Evolutionary conservation across 306 rosid genomes (phyloP).

Genomic region (Trifolium repens): DNA sequence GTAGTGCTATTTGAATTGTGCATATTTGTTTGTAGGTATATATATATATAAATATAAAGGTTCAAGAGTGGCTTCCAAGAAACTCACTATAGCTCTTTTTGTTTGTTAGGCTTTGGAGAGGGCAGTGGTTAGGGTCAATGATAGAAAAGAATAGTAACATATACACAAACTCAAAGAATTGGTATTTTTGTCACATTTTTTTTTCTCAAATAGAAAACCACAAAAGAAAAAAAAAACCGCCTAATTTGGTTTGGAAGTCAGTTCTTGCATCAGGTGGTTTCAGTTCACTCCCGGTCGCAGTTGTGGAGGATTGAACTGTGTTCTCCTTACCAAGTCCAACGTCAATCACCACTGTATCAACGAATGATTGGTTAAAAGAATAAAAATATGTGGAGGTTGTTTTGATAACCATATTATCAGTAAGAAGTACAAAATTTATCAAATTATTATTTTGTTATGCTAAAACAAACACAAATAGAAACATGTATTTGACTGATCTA

Average conservation of each 20-base stretch:
- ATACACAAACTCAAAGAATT: conserved; percentile 34
- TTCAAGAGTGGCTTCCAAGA: conserved; percentile 86
- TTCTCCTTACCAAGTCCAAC: too few species aligned
- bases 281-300: too few species aligned
- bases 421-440: too few species aligned
- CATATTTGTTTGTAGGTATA: conserved; percentile 14
- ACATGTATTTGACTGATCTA: not conserved
- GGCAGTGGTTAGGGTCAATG: conserved; percentile 42
- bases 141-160: conserved; percentile 27
- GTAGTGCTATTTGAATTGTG: conserved; percentile 17
- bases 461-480: not conserved
- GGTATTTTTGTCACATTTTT: conserved; percentile 15
- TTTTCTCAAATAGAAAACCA: not conserved
- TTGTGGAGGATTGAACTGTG: too few species aligned
- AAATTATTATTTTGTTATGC: not conserved
- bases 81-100: conserved; percentile 59
- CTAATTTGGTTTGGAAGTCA: too few species aligned
- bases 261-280: too few species aligned
- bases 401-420: too few species aligned
- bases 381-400: too few species aligned
- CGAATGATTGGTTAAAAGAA: too few species aligned
- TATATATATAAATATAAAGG: conserved; percentile 39
- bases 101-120: conserved; percentile 38
- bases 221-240: too few species aligned
- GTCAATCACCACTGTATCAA: too few species aligned